phyloP scores from a whole-genome alignment of 179 eudicot species.

The Dionaea muscipula region DNA sequence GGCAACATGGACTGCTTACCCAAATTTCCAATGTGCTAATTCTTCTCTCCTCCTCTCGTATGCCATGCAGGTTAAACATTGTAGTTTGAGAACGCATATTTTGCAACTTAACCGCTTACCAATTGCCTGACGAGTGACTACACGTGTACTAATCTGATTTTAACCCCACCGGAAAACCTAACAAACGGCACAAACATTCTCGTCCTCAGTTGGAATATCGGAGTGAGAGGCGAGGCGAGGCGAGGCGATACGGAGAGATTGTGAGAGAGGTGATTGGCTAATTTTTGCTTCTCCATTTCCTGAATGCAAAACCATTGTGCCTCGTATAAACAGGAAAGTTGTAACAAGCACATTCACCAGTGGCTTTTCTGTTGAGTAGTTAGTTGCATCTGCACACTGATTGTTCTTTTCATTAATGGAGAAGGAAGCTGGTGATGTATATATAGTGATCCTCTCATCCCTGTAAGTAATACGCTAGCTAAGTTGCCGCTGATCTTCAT shows the following conservation, averaged over 20 bases:
- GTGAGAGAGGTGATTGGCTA: background rate
- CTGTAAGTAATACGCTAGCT: background rate
- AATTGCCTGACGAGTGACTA: conserved; percentile 60
- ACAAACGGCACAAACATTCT: background rate
- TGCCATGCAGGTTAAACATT: conserved; percentile 61
- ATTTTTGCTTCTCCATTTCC: background rate
- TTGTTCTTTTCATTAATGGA: background rate
- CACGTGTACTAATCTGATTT: conserved; percentile 45
- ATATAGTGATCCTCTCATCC: background rate
- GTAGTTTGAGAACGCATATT: conserved; percentile 75
- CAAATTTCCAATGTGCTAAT: background rate
- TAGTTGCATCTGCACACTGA: background rate
- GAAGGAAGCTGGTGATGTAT: background rate
- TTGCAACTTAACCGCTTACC: conserved; percentile 62
- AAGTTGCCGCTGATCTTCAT: background rate
- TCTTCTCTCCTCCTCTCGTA: background rate
- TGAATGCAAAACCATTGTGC: background rate
- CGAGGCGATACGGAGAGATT: background rate
- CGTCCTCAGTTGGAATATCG: background rate
- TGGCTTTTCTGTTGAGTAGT: background rate
- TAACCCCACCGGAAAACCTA: conserved; percentile 14
- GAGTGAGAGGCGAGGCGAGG: background rate
- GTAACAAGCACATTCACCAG: too few relatives aligned
- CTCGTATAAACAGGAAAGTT: too few relatives aligned
- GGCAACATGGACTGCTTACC: too few relatives aligned